Base-by-base conservation (phyloP, 106 monocot species). In the Dendrobium huoshanense region DNA sequence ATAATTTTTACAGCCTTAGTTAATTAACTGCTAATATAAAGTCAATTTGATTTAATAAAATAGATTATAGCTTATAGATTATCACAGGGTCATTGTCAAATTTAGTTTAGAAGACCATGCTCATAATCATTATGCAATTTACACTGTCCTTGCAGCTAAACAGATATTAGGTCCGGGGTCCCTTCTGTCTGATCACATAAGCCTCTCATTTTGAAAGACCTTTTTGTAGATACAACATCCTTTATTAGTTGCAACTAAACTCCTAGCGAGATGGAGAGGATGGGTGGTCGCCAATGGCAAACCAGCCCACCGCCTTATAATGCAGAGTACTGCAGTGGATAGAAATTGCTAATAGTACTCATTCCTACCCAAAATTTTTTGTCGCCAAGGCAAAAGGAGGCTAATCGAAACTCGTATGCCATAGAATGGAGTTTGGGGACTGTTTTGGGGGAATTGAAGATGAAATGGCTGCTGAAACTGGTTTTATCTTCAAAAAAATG, bases 401-500 rank as follows among this genome's bases (percentile, higher is more conserved):
- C 20, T 15, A 33, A 70, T 37, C 70, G 15, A 37, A 13, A 37
- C 29, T 6, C 15, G 37, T 37, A 24, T 70, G 70, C 5, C 70
- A 70, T 70, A 29, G 6, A 0, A 20, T 22, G 22, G 61, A 61
- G 10, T 51, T 51, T 51, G 51, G 61, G 58, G 22, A 4, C 6
- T 22, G 22, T n/a, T 61, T 61, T 22, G 61, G 61, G 22, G 2
- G 4, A 61, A 61, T 22, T 5, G 22, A 22, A 11, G n/a, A 22
- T n/a, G 61, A n/a, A 70, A 70, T 70, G 70, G 70, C 10, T 37
- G 37, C 37, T 16, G 70, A 40, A 9, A 24, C 11, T 27, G 29
- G 1, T 70, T 70, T 70, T 70, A 33, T 70, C 70, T 70, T 70
- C 43, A 43, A 42, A 44, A 44, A 74, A 74, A 74, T 74, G 74